Evolutionary conservation across 441 rosid species (phyloP), one percentile per base, ranked within the genome.

Genomic region (Adansonia rubrostipa): DNA sequence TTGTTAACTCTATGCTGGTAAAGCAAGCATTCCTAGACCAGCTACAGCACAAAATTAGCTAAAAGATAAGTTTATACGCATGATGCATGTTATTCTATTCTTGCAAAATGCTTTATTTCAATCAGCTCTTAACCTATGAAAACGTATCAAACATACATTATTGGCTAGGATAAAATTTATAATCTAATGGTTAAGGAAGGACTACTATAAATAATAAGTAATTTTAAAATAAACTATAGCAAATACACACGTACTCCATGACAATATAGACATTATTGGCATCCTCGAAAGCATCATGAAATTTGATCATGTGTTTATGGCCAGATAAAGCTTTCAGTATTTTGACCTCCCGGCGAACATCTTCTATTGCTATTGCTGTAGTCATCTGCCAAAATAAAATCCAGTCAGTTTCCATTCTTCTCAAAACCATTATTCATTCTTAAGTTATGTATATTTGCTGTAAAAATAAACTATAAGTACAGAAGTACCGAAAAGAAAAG

Each of bases 331-430:
- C 88, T 87, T 86, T 88, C 78, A 91, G 58, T 75, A 91, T 78
- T 71, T 89, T 89, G 82, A 89, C 93, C 80, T 89, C 93, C 73
- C 91, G 79, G 45, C 92, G 87, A 79, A 89, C 92, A 81, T 91
- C 95, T 84, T 91, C 95, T 76, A 87, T 79, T 0, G 93, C 74
- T 83, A 89, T 75, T 36, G 89, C 76, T 74, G 93, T 73, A 50
- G 92, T 85, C 95, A 91, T 91, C 95, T 91, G 89, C 82, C 33
- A 80, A 77, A 68, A 71, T 71, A 60, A 60, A 44, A 70, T 15
- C 56, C 47, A 58, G 22, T 77, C 69, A 63, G 54, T 50, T 40
- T 54, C 44, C 42, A 8, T 57, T n/a, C 68, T 74, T 45, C 60
- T 47, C 33, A 79, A 66, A 63, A 63, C 67, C 45, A 33, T 33